These are phyloP conservation scores for Xylariaceae sp. DNA, from an alignment of 2,329 filamentous ascomycete genomes.

Conservation along the genomic window DNA sequence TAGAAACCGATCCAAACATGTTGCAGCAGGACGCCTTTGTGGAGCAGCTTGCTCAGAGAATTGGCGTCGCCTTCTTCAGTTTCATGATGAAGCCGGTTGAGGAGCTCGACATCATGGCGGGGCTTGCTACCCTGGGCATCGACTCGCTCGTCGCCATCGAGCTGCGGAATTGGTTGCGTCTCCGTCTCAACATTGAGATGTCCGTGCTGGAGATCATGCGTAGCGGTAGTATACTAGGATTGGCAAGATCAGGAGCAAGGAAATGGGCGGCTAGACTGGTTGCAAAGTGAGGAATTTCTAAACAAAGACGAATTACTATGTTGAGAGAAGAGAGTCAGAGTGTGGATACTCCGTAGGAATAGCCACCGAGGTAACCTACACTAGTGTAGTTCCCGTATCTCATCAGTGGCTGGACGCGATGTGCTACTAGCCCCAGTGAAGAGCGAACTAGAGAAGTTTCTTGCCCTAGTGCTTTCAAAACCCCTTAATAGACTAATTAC, in stretches of 20 bases:
- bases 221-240: slow-evolving; percentile 3
- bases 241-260: slow-evolving; percentile 5
- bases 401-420: too few relatives aligned
- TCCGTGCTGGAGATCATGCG: slow-evolving; percentile 42
- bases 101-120: not conserved
- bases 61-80: not conserved
- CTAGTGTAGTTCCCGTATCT: too few relatives aligned
- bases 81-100: not conserved
- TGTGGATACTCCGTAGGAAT: too few relatives aligned
- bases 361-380: too few relatives aligned
- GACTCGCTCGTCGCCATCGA: slow-evolving; percentile 14
- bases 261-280: too few relatives aligned
- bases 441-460: too few relatives aligned
- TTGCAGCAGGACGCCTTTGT: not conserved
- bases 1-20: not conserved
- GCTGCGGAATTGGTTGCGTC: slow-evolving; percentile 12
- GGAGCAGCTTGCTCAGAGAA: not conserved
- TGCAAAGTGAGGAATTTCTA: too few relatives aligned
- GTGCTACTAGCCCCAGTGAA: too few relatives aligned
- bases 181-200: slow-evolving; percentile 35
- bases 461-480: too few relatives aligned
- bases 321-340: too few relatives aligned
- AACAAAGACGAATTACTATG: too few relatives aligned
- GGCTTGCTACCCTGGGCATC: not conserved
- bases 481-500: too few relatives aligned